A percentile compares a stretch with the other conserved stretches of the same genome.
These are phyloP conservation scores for Ramularia collo-cygni DNA, from an alignment of 2,329 filamentous ascomycete species.

Conservation along the genomic window DNA sequence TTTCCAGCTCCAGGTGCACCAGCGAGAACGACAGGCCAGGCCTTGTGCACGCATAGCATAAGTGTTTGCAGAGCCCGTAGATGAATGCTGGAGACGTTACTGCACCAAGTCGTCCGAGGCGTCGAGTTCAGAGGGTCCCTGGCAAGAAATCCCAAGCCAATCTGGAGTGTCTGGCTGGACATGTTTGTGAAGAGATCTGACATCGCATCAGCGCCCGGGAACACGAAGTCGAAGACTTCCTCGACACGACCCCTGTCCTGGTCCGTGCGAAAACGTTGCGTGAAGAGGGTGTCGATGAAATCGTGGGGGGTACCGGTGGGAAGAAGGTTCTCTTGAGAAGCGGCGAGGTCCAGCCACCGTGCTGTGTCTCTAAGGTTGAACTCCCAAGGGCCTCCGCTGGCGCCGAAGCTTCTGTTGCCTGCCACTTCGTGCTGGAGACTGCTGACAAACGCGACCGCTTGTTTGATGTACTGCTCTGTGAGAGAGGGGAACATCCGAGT, in stretches of 20 bases:
- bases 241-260: slow-evolving; percentile 61
- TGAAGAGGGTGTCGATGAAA: slow-evolving; percentile 74
- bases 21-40: slow-evolving; percentile 82
- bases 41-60: slow-evolving; percentile 77
- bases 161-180: slow-evolving; percentile 60
- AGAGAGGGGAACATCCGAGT: slow-evolving; percentile 66
- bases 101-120: slow-evolving; percentile 2
- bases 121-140: slow-evolving; percentile 42
- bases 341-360: slow-evolving; percentile 73
- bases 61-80: slow-evolving; percentile 76
- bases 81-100: slow-evolving; percentile 36
- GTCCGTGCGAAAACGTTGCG: slow-evolving; percentile 74
- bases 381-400: slow-evolving; percentile 75
- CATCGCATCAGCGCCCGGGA: slow-evolving; percentile 40
- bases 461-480: slow-evolving; percentile 51
- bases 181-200: slow-evolving; percentile 65
- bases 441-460: slow-evolving; percentile 73
- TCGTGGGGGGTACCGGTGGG: slow-evolving; percentile 56
- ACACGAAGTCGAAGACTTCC: slow-evolving; percentile 59
- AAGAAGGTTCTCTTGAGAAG: slow-evolving; percentile 54
- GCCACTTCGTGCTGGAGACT: slow-evolving; percentile 67
- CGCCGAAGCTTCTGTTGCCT: slow-evolving; percentile 47
- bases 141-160: slow-evolving; percentile 66
- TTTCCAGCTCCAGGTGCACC: slow-evolving; percentile 84
- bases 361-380: slow-evolving; percentile 89